A percentile compares a stretch with the other conserved stretches of the same genome.
Evolutionary conservation across 2,329 filamentous ascomycete species (phyloP).

Genomic region (Aspergillus hiratsukae): DNA sequence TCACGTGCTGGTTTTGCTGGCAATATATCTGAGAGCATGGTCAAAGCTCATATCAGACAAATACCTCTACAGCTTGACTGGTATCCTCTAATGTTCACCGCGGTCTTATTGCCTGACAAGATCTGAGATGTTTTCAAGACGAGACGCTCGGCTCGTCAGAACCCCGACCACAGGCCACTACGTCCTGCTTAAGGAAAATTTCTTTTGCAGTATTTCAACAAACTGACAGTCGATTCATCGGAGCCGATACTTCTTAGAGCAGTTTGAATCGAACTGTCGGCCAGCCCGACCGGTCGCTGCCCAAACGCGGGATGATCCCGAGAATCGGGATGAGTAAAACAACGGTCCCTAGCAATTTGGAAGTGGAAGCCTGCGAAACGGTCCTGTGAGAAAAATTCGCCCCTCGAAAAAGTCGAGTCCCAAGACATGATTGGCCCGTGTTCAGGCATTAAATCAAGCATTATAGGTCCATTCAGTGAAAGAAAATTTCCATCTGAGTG

Average conservation of each 20-base stretch:
- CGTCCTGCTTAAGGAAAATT: not conserved
- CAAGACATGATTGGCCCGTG: not conserved
- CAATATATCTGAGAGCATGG: not conserved
- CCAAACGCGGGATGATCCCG: constrained; percentile 7
- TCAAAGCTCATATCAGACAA: not conserved
- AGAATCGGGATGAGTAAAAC: constrained; percentile 4
- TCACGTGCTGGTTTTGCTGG: not conserved
- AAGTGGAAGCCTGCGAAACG: not conserved
- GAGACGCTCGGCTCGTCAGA: not conserved
- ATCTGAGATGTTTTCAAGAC: too few species aligned
- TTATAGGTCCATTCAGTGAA: not conserved
- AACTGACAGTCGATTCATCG: not conserved
- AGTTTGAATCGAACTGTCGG: not conserved
- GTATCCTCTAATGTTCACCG: too few species aligned
- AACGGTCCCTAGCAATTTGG: not conserved
- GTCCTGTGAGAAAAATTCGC: not conserved
- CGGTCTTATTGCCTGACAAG: too few species aligned
- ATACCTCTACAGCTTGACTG: not conserved
- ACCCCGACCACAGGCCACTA: not conserved
- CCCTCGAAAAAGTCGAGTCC: not conserved
- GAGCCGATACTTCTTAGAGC: not conserved
- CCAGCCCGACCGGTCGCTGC: not conserved
- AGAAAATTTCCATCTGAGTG: not conserved
- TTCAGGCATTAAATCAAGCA: not conserved
- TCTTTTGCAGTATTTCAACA: not conserved